A percentile compares a stretch with the other conserved stretches of the same genome.
These are phyloP conservation scores for Claviceps pusilla DNA, from an alignment of 2,329 filamentous ascomycete species.

Conservation along the genomic window DNA sequence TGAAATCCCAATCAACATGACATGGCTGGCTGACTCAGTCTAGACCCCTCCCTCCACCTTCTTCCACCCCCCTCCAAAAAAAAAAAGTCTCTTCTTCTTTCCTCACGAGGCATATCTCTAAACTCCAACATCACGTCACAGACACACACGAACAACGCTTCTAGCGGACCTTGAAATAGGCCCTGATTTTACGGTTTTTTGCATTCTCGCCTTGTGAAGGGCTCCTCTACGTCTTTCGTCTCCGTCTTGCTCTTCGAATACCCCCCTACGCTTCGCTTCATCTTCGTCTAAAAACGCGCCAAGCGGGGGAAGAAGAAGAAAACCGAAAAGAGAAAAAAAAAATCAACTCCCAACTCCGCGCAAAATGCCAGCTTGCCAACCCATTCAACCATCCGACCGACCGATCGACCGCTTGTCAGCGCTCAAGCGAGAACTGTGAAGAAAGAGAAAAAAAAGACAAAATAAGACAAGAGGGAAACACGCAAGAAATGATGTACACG, in stretches of 20 bases:
- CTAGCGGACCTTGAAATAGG: background rate
- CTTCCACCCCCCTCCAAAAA: background rate
- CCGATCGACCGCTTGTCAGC: background rate
- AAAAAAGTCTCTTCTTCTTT: too few species aligned
- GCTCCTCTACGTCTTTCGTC: slow-evolving; percentile 5
- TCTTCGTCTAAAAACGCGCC: background rate
- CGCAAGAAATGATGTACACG: slow-evolving; percentile 4
- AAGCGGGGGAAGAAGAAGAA: background rate
- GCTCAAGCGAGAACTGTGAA: background rate
- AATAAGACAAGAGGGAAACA: background rate
- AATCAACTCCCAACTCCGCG: slow-evolving; percentile 22
- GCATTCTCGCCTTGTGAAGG: slow-evolving; percentile 7
- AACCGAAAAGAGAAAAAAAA: background rate
- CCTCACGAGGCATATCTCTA: background rate
- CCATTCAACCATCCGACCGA: slow-evolving; percentile 3
- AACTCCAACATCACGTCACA: background rate
- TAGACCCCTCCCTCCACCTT: background rate
- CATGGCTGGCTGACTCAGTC: too few species aligned
- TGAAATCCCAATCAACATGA: too few species aligned
- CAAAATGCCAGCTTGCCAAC: slow-evolving; percentile 16
- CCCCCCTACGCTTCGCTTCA: background rate
- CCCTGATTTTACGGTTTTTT: slow-evolving; percentile 5
- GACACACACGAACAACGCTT: background rate
- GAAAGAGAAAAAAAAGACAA: too few species aligned
- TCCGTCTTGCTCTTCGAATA: slow-evolving; percentile 11